Evolutionary conservation across 78 protist species (phyloP), one percentile per base, ranked within the genome.

Genomic region (Dictyostelium intermedium): DNA sequence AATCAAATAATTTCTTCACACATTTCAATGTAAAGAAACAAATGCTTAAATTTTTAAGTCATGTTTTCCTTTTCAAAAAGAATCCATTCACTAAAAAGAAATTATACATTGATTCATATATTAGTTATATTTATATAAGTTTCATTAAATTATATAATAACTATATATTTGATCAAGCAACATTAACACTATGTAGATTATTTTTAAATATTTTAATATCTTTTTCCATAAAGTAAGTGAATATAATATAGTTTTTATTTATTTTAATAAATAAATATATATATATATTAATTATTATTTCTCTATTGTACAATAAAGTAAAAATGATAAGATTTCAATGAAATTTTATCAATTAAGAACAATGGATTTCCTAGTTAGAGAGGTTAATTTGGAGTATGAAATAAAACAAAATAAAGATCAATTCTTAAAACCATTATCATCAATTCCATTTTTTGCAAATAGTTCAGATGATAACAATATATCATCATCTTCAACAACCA

Each of bases 301-400:
- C 39, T 41, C 50, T 27, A 2, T 25, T 56, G 5, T 8, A 8
- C 9, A 13, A 34, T 66, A 18, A n/a, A 86, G 91, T 61, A 82
- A 95, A 72, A 91, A 95, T 74, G 92, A 89, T 23, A 86, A 84
- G 73, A 92, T 85, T n/a, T 56, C 91, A 37, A 70, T 79, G 91
- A 91, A 96, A 81, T 96, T 96, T 84, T 96, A 91, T 73, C 95
- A 96, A 47, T 84, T 96, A 63, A 87, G 91, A 47, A 94, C 89
- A 50, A 85, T 96, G 96, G 97, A 96, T 41, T 91, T 96, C 20
- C 35, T 96, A 60, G 95, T 96, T 1, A 83, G 97, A 53, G 97
- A 96, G 60, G 69, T 96, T 35, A 82, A 91, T 56, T 81, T 96
- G 27, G 97, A 96, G 41, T 96, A 85, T 83, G 96, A 96, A 61